A percentile compares a stretch with the other conserved stretches of the same genome.
phyloP scores from a whole-genome alignment of 176 grass and related monocot genomes.

The Eleusine coracana region DNA sequence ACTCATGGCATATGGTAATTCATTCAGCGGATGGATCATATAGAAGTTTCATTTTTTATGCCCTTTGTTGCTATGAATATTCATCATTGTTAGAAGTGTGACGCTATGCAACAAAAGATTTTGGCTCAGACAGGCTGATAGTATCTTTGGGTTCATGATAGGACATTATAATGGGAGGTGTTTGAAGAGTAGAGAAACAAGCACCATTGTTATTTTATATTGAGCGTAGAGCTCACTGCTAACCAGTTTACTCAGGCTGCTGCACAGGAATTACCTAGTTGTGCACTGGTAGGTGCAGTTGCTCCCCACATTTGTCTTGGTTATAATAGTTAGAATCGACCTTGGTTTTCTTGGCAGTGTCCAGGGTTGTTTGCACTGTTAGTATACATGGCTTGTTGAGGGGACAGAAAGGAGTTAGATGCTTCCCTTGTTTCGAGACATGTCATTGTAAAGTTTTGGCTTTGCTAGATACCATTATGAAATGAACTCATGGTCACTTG shows the following conservation, averaged over 20 bases:
- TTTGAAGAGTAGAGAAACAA: conserved; percentile 2
- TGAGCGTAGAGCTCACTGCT: background rate
- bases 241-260: background rate
- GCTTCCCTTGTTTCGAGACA: too few relatives aligned
- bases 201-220: background rate
- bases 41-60: background rate
- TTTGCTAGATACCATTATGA: background rate
- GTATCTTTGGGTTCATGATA: conserved; percentile 19
- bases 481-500: background rate
- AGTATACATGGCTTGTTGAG: too few relatives aligned
- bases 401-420: background rate
- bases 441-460: too few relatives aligned
- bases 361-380: too few relatives aligned
- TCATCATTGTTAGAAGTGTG: background rate
- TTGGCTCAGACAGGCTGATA: background rate
- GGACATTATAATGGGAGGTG: background rate
- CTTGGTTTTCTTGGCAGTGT: background rate
- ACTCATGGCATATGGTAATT: background rate
- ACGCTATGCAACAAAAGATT: conserved; percentile 12
- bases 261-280: conserved; percentile 1
- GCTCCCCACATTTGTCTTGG: background rate
- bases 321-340: background rate
- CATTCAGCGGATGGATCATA: background rate
- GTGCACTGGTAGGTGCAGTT: background rate
- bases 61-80: background rate